Percentiles rank a stretch among this genome's conserved stretches.
phyloP scores from a whole-genome alignment of 1,284 basidiomycete genomes.

The Ustilago hordei region DNA sequence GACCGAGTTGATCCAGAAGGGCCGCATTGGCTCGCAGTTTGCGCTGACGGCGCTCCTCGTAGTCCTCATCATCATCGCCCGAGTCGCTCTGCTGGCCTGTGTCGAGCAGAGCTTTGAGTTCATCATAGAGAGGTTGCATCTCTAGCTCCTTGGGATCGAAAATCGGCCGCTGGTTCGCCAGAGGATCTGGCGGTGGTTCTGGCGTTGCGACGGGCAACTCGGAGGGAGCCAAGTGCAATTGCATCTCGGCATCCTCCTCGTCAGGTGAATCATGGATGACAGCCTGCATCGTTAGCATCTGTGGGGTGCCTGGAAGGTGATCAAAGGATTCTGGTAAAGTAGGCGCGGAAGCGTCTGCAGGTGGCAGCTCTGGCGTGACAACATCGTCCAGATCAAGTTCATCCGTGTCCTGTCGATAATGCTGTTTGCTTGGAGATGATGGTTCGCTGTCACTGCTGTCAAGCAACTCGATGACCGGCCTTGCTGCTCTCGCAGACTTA shows the following conservation, averaged over 20 bases:
- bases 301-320: not conserved
- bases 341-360: slow-evolving; percentile 21
- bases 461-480: slow-evolving; percentile 27
- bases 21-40: slow-evolving; percentile 41
- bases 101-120: slow-evolving; percentile 31
- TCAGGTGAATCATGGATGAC: not conserved
- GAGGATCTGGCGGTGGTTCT: slow-evolving; percentile 29
- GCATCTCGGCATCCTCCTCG: not conserved
- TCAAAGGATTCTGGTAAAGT: slow-evolving; percentile 6
- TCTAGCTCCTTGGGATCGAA: slow-evolving; percentile 34
- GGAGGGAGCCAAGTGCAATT: not conserved
- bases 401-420: not conserved
- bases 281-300: not conserved
- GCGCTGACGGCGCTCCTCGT: slow-evolving; percentile 42
- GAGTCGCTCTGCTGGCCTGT: slow-evolving; percentile 25
- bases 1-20: slow-evolving; percentile 41
- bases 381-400: slow-evolving; percentile 21
- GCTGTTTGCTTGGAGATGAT: not conserved
- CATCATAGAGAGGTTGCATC: slow-evolving; percentile 33
- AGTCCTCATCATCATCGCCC: slow-evolving; percentile 41
- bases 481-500: not conserved
- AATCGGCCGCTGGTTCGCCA: slow-evolving; percentile 26
- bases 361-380: slow-evolving; percentile 28
- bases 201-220: slow-evolving; percentile 6
- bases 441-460: slow-evolving; percentile 32